Evolutionary conservation across 768 basidiomycete genomes (phyloP).

Genomic region (Leccinum boreale): DNA sequence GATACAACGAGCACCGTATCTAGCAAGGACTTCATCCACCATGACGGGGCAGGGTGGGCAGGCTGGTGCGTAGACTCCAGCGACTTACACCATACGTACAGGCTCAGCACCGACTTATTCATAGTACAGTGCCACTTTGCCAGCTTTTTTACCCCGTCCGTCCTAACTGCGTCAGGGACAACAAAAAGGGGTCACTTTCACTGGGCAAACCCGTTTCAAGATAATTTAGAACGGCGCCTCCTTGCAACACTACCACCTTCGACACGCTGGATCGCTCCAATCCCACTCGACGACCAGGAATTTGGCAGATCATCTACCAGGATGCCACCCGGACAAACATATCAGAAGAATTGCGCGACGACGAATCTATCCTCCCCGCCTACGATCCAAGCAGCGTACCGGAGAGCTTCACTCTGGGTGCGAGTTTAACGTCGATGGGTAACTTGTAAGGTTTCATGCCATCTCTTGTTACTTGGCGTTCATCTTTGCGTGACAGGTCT

Average conservation of each 20-base stretch:
- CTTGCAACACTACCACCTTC: not conserved
- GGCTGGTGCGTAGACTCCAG: not conserved
- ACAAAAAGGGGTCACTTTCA: not conserved
- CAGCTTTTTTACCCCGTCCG: not conserved
- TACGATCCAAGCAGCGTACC: conserved; percentile 16
- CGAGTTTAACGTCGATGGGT: not conserved
- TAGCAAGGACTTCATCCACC: no score
- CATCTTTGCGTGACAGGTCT: conserved; percentile 1
- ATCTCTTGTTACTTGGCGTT: not conserved
- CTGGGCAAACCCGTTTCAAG: not conserved
- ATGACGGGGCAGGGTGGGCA: not conserved
- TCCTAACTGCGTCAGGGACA: not conserved
- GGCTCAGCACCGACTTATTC: not conserved
- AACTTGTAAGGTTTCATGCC: conserved; percentile 1
- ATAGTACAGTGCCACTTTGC: not conserved
- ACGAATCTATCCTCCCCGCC: conserved; percentile 19
- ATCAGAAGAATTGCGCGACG: not conserved
- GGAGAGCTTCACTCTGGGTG: not conserved
- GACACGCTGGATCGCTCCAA: conserved; percentile 13
- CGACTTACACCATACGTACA: not conserved
- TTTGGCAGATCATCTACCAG: conserved; percentile 24
- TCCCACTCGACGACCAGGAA: conserved; percentile 9
- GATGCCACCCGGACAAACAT: conserved; percentile 6
- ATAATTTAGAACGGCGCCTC: not conserved
- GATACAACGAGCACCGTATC: not conserved